These are phyloP conservation scores for Metarhizium guizhouense DNA, from an alignment of 2,329 filamentous ascomycete genomes.

Conservation along the genomic window DNA sequence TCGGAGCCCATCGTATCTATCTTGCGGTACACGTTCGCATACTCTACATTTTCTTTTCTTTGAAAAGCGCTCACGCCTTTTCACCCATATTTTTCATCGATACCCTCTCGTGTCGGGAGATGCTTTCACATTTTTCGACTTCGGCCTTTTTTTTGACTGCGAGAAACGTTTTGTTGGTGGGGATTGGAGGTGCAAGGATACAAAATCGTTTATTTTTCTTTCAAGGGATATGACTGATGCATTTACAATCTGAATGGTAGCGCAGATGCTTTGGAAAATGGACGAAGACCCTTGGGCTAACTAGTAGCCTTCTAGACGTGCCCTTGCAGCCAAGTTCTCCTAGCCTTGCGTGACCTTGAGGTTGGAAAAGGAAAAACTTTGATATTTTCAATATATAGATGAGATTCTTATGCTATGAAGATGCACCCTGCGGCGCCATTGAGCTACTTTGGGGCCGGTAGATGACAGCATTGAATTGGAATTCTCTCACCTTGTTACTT, in stretches of 20 bases:
- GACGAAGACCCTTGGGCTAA: too few species aligned
- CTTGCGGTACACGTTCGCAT: not conserved
- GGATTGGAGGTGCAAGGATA: not conserved
- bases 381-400: not conserved
- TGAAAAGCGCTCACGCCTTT: not conserved
- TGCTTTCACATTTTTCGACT: not conserved
- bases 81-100: constrained; percentile 9
- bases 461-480: too few species aligned
- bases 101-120: constrained; percentile 11
- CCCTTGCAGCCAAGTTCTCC: not conserved
- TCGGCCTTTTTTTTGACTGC: not conserved
- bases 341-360: not conserved
- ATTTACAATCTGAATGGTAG: too few species aligned
- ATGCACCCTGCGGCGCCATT: constrained; percentile 1
- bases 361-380: too few species aligned
- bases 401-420: constrained; percentile 2
- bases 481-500: too few species aligned
- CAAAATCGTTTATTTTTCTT: not conserved
- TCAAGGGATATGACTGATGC: too few species aligned
- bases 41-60: not conserved
- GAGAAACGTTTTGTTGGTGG: not conserved
- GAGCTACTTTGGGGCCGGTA: not conserved
- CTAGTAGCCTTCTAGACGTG: too few species aligned
- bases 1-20: not conserved
- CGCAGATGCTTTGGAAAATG: too few species aligned